Conservation (phyloP, 768 basidiomycete species). For the Boletus tomentosulus region DNA sequence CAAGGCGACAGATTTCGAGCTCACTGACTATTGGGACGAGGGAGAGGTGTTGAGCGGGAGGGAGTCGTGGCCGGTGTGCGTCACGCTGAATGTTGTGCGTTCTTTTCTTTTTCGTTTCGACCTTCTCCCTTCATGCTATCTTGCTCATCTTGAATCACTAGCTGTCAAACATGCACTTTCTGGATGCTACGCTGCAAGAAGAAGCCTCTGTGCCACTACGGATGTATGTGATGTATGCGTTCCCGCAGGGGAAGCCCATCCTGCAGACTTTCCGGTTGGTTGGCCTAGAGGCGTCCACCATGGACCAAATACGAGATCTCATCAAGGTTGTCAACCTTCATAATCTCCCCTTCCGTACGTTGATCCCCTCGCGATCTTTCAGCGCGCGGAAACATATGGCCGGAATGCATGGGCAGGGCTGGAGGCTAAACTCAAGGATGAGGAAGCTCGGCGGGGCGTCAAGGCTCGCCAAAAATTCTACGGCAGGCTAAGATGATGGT, state of each 20-base stretch:
- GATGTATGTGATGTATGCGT: conserved; percentile 63
- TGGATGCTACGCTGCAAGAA: conserved; percentile 72
- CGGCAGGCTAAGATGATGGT: conserved; percentile 18
- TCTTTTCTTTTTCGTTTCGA: not conserved
- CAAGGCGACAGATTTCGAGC: conserved; percentile 74
- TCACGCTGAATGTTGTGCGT: conserved; percentile 76
- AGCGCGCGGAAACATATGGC: conserved; percentile 70
- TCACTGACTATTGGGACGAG: conserved; percentile 85
- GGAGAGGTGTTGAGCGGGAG: conserved; percentile 62
- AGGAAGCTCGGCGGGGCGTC: conserved; percentile 54
- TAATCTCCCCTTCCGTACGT: not conserved
- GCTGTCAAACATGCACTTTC: conserved; percentile 57
- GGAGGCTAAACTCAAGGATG: conserved; percentile 62
- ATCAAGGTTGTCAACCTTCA: conserved; percentile 42
- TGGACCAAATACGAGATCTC: conserved; percentile 45
- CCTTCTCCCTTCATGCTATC: not conserved
- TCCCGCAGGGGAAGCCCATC: conserved; percentile 37
- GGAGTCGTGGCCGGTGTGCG: conserved; percentile 68
- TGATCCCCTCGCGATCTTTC: conserved; percentile 44
- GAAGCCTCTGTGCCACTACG: conserved; percentile 62
- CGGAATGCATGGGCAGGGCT: conserved; percentile 51
- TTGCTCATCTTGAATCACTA: conserved; percentile 20
- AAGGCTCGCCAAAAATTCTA: conserved; percentile 56
- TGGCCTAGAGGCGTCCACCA: conserved; percentile 57
- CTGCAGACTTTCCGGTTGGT: conserved; percentile 64